These are phyloP conservation scores for Phellopilus nigrolimitatus DNA, from an alignment of 1,284 basidiomycete species.

Conservation along the genomic window DNA sequence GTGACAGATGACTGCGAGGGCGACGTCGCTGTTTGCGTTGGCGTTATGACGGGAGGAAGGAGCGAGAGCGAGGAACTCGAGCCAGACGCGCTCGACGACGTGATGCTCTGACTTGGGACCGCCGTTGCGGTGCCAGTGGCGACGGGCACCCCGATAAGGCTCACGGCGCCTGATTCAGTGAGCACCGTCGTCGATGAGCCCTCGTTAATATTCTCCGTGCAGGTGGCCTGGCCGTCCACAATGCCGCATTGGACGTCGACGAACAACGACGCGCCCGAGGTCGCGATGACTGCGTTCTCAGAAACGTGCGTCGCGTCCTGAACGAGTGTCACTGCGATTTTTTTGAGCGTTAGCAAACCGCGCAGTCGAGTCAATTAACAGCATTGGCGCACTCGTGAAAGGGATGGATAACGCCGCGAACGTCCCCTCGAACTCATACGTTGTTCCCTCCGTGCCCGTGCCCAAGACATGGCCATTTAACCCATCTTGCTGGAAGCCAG, in stretches of 20 bases:
- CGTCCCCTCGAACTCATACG: neutral
- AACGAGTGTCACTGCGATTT: conserved; percentile 14
- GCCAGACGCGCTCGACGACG: conserved; percentile 3
- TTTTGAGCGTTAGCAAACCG: neutral
- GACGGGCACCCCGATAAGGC: conserved; percentile 3
- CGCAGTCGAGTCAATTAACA: neutral
- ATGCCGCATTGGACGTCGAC: conserved; percentile 14
- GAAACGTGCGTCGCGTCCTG: conserved; percentile 16
- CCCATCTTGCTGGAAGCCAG: conserved; percentile 1
- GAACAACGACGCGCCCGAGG: conserved; percentile 5
- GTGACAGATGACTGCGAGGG: neutral
- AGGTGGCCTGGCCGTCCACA: conserved; percentile 1
- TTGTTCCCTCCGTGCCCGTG: conserved; percentile 12
- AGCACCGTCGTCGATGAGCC: conserved; percentile 5
- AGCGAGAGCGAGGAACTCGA: neutral
- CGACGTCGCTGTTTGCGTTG: neutral
- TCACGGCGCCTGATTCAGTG: conserved; percentile 8
- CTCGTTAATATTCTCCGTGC: conserved; percentile 6
- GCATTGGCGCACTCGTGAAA: conserved; percentile 1
- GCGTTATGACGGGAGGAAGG: neutral
- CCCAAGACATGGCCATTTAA: neutral
- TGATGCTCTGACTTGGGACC: neutral
- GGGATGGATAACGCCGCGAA: neutral
- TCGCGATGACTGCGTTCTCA: conserved; percentile 10
- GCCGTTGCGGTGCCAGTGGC: neutral